phyloP scores from a whole-genome alignment of 768 basidiomycete species.

The Phaeolepiota aurea region DNA sequence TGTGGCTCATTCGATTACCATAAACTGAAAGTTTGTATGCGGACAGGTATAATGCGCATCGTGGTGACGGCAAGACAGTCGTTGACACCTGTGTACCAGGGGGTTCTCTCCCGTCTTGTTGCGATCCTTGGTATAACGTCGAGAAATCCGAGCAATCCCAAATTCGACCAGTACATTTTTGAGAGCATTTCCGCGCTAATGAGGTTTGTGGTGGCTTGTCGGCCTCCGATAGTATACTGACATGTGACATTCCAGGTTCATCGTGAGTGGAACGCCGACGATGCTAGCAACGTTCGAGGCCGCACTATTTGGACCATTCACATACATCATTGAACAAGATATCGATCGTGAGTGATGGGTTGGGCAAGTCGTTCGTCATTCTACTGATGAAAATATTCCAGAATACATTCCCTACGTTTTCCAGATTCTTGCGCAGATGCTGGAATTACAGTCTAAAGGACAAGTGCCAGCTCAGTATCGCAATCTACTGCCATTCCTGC shows the following conservation, averaged over 20 bases:
- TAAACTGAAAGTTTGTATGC: constrained; percentile 1
- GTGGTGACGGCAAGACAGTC: constrained; percentile 82
- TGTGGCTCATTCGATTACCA: constrained; percentile 4
- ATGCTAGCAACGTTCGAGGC: constrained; percentile 72
- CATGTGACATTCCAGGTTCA: constrained; percentile 43
- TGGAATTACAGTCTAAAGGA: constrained; percentile 58
- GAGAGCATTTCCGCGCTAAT: constrained; percentile 93
- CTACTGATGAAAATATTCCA: no score
- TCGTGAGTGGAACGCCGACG: constrained; percentile 61
- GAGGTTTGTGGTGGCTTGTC: no score
- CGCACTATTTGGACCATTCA: constrained; percentile 80
- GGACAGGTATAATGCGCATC: constrained; percentile 85
- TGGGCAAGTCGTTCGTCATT: no score
- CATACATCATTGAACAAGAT: constrained; percentile 82
- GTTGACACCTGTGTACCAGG: constrained; percentile 59
- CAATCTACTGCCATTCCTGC: constrained; percentile 68
- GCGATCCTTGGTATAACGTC: constrained; percentile 80
- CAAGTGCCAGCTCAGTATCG: constrained; percentile 74
- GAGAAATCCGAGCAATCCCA: constrained; percentile 95
- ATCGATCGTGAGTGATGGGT: constrained; percentile 75
- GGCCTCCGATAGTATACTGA: constrained; percentile 5
- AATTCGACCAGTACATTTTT: constrained; percentile 96
- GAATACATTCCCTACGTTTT: constrained; percentile 98
- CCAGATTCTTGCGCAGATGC: constrained; percentile 94
- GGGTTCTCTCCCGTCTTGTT: constrained; percentile 66